Base-by-base conservation (phyloP, 192 early-diverging fungal species). In the Ambispora gerdemannii region DNA sequence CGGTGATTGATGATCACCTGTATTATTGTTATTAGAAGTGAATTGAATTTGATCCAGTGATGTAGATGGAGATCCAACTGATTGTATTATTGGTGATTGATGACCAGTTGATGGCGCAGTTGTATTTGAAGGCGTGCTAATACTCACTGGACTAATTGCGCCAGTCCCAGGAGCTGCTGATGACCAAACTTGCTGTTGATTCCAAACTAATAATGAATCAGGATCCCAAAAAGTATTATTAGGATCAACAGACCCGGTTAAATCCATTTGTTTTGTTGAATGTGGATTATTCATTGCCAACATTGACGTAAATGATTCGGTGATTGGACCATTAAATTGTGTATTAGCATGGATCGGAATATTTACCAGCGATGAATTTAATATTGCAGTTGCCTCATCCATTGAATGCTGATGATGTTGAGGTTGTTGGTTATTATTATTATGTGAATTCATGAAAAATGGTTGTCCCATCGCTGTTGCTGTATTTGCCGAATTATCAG, bases 71-170 rank as follows among this genome's bases (percentile, higher is more conserved):
- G 38, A 43, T 43, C 7, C 7, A 43, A 19, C 47, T 13, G 47
- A 8, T 8, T 49, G 8, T 8, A 13, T 13, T 19, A 27, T 24
- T n/a, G 53, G 53, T 20, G 53, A 56, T 4, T n/a, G 20, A n/a
- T 56, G 6, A 7, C 20, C 4, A 56, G 19, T n/a, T 27, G 53
- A 24, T 56, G 27, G 53, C 20, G 53, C 19, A 24, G 53, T 6
- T 56, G 53, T 56, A 13, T 6, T 27, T 56, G 20, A 7, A 20
- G 53, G 53, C 20, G 53, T 56, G 27, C 8, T 56, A 4, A 56
- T 56, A 27, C 53, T 56, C 20, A 20, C 27, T 6, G 53, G 53
- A 56, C 53, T 56, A 56, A 56, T 56, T 4, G 53, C 20, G 20
- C 53, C 53, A 56, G 8, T 56, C 4, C 53, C 20, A n/a, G n/a